Base-by-base conservation (phyloP, 176 grass and related monocot species). In the Microstegium vimineum region DNA sequence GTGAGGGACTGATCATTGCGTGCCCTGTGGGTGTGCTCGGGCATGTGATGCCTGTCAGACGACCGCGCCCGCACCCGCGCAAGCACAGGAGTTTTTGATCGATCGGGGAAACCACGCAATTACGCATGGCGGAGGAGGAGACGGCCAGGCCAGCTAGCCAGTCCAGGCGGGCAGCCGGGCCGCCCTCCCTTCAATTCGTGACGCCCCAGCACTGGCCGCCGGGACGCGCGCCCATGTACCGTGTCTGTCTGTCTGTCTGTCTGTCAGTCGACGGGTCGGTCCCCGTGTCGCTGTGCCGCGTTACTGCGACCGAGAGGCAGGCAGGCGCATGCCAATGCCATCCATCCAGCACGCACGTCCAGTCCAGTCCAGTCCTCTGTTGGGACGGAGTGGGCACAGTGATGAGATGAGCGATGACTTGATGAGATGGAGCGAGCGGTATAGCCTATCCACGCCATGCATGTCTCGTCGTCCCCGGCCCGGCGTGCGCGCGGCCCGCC, bases 21-120 rank as follows among this genome's bases (percentile, higher is more conserved):
- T 25, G 37, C 65, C 67, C 69, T 37, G 79, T 40, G 75, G 28
- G 78, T 54, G 78, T 34, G 86, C 15, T 61, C 71, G 31, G 69
- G 12, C 90, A 92, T 92, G 90, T 89, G 86, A 83, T 47, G 75
- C 69, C 52, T 84, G 90, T 86, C 90, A 92, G 86, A 5, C n/a
- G n/a, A n/a, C 28, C n/a, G n/a, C n/a, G n/a, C n/a, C n/a, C n/a
- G n/a, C n/a, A 11, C 40, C 5, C 60, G 26, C 26, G 31, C 59
- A 14, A 5, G 5, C 30, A 15, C 63, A 71, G 71, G 87, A 70
- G 82, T 60, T 49, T 64, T 66, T 26, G n/a, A 26, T 60, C 22
- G 3, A 59, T n/a, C n/a, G n/a, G n/a, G 22, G 54, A 23, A 25
- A 25, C 22, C 3, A 25, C 42, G 42, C 42, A 45, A 45, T 45